phyloP scores from a whole-genome alignment of 805 yeast genomes.

The Hanseniaspora meyeri region DNA sequence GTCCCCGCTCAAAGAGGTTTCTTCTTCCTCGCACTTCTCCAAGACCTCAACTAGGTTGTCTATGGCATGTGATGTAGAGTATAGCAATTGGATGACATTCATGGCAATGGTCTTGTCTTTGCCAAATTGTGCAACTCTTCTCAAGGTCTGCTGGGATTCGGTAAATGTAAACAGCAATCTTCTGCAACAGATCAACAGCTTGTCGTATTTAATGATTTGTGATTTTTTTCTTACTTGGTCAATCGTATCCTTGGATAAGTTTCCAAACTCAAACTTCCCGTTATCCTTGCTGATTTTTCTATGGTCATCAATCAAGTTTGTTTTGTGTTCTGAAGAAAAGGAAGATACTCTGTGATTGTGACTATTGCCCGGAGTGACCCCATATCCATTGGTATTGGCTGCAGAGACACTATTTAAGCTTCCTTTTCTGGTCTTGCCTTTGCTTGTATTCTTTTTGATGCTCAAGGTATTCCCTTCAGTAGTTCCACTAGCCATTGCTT shows the following conservation, averaged over 20 bases:
- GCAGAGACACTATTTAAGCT: not conserved
- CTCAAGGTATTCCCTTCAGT: not conserved
- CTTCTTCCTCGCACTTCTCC: constrained; percentile 38
- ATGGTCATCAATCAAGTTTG: not conserved
- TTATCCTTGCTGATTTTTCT: constrained; percentile 5
- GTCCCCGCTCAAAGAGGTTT: constrained; percentile 17
- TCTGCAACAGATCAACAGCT: constrained; percentile 33
- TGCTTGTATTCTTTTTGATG: constrained; percentile 3
- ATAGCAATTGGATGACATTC: constrained; percentile 40
- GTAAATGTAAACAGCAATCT: constrained; percentile 51
- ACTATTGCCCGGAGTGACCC: not conserved
- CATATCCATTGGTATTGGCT: not conserved
- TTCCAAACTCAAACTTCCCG: not conserved
- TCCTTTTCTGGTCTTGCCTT: not conserved
- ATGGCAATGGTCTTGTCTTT: constrained; percentile 42
- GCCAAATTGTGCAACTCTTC: constrained; percentile 47
- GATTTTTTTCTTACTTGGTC: constrained; percentile 10
- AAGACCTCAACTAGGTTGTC: constrained; percentile 46
- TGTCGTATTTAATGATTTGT: constrained; percentile 20
- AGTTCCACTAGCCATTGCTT: not conserved
- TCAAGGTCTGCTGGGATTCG: constrained; percentile 49
- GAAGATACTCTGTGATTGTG: constrained; percentile 4
- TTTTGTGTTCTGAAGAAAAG: constrained; percentile 11
- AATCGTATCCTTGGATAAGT: not conserved
- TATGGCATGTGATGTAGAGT: constrained; percentile 41